A percentile compares a stretch with the other conserved stretches of the same genome.
Evolutionary conservation across 192 early-diverging fungal genomes (phyloP).

Genomic region (Coemansia guatemalensis): DNA sequence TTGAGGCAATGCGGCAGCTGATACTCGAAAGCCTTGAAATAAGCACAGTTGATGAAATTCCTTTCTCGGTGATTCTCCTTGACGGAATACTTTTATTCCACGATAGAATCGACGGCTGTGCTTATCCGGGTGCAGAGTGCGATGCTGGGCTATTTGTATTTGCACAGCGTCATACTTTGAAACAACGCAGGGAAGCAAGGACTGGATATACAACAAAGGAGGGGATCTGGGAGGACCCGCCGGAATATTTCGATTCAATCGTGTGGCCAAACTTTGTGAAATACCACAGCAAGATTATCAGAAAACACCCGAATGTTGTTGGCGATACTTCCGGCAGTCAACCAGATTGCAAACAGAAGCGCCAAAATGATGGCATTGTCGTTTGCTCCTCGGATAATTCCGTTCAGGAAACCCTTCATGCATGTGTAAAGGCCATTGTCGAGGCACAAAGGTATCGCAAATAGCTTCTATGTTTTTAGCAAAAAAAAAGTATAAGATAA

Average conservation of each 20-base stretch:
- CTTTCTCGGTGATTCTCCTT: conserved; percentile 36
- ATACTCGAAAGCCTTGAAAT: conserved; percentile 13
- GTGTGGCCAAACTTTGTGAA: conserved; percentile 76
- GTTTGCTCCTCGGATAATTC: conserved; percentile 45
- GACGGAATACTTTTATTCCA: conserved; percentile 85
- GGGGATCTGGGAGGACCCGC: conserved; percentile 76
- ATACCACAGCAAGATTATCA: conserved; percentile 24
- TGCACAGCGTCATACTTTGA: conserved; percentile 61
- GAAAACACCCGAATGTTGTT: conserved; percentile 13
- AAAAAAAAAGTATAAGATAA: not conserved
- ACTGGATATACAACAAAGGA: conserved; percentile 72
- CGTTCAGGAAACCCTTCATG: conserved; percentile 10
- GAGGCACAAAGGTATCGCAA: conserved; percentile 8
- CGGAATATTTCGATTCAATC: conserved; percentile 71
- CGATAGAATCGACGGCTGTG: conserved; percentile 47
- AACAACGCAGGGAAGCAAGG: conserved; percentile 63
- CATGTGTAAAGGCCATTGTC: conserved; percentile 20
- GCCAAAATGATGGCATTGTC: conserved; percentile 1
- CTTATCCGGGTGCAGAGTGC: conserved; percentile 28
- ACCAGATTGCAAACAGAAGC: not conserved
- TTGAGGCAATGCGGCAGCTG: conserved; percentile 10
- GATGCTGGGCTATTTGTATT: conserved; percentile 49
- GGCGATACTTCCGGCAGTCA: not conserved
- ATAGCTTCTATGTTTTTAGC: not conserved
- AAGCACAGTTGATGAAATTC: conserved; percentile 9